Evolutionary conservation across 306 rosid genomes (phyloP), one percentile per base, ranked within the genome.

Genomic region (Calophaca sinica): DNA sequence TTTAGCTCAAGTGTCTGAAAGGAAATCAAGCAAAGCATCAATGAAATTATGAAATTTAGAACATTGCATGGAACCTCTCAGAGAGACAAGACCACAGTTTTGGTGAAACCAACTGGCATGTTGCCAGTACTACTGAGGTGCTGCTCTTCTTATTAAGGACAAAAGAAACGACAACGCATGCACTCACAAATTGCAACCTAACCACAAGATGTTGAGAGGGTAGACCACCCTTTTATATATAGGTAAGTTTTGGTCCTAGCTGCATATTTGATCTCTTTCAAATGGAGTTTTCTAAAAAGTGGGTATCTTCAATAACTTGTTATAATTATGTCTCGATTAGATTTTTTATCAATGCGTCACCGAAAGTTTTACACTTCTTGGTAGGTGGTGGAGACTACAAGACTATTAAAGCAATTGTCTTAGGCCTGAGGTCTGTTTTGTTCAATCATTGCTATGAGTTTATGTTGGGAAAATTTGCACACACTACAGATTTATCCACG

Each of bases 51-150:
- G 72, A 75, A 76, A 70, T 57, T 35, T 28, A 29, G 41, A 75
- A 32, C 29, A 20, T 28, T 66, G 63, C 14, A 42, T 48, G 38
- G 52, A 65, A 71, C 31, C 15, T 5, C 32, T 20, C 1, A 20
- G 26, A 42, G 42, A 70, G 84, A 79, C 73, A 83, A 67, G 69
- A 76, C 55, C 83, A 84, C 2, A 45, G 73, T 67, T 79, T 76
- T 80, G 82, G 84, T 33, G 84, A 75, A 75, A 81, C 65, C 52
- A 80, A 58, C 49, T 45, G 54, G 64, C 84, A 60, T 76, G 81
- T 72, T 67, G 80, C 67, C 48, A 61, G 33, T 48, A 76, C 31
- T 72, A 54, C 11, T 20, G 26, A 20, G 48, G 44, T 53, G 28
- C 48, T 76, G 74, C 74, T 53, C 63, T 77, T 77, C 9, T 9